phyloP scores from a whole-genome alignment of 192 early-diverging fungal species.

The Backusella sp. region DNA sequence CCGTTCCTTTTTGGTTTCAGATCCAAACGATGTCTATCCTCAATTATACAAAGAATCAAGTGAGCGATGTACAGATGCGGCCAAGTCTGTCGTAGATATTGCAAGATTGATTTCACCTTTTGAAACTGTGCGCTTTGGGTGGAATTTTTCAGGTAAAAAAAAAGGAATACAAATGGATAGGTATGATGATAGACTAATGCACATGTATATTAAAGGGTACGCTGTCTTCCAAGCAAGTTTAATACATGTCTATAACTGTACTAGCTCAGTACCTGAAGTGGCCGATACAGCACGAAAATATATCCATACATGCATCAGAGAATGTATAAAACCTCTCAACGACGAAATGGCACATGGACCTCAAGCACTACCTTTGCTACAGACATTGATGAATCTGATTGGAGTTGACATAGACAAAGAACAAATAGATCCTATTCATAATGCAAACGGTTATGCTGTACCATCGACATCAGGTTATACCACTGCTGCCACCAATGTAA shows the following conservation, averaged over 20 bases:
- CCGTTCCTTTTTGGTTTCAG: conserved; percentile 25
- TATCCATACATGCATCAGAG: conserved; percentile 9
- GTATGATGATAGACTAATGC: background rate
- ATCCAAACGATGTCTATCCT: background rate
- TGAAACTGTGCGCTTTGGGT: conserved; percentile 11
- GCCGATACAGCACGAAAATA: conserved; percentile 16
- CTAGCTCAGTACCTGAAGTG: conserved; percentile 2
- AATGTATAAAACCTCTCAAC: conserved; percentile 21
- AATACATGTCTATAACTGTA: conserved; percentile 23
- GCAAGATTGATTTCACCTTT: background rate
- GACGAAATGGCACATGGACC: background rate
- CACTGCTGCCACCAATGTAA: background rate
- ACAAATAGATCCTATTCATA: background rate
- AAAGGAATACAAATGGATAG: background rate
- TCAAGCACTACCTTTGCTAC: background rate
- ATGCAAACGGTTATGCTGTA: too few species aligned
- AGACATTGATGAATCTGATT: background rate
- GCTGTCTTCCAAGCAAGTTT: conserved; percentile 28
- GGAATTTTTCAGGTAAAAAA: conserved; percentile 22
- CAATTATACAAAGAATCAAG: background rate
- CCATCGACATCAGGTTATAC: too few species aligned
- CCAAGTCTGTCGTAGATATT: conserved; percentile 16
- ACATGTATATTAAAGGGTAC: background rate
- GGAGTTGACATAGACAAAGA: background rate
- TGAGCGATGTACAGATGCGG: conserved; percentile 20